Evolutionary conservation across 2,329 filamentous ascomycete genomes (phyloP).

Genomic region (Penicillium sp.): DNA sequence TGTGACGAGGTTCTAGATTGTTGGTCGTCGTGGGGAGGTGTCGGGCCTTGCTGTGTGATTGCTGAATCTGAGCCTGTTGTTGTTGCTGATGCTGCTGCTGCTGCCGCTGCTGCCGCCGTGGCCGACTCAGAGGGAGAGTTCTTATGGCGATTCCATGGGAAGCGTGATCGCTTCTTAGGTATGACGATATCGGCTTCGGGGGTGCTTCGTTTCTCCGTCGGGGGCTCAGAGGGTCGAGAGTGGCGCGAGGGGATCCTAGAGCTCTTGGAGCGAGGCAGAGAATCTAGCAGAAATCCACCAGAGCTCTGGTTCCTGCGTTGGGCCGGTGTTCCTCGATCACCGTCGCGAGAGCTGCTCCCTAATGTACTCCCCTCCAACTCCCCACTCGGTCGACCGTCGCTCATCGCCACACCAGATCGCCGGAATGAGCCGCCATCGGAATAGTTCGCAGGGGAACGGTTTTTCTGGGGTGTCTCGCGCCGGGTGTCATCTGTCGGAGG

Average conservation of each 20-base stretch:
- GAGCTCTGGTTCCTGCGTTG: constrained; percentile 38
- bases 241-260: constrained; percentile 30
- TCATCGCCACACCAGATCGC: constrained; percentile 27
- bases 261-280: constrained; percentile 32
- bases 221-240: constrained; percentile 29
- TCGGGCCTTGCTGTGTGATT: constrained; percentile 13
- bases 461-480: constrained; percentile 3
- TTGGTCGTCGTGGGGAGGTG: constrained; percentile 13
- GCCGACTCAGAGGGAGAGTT: constrained; percentile 37
- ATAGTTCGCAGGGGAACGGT: constrained; percentile 8
- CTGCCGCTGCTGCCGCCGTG: constrained; percentile 24
- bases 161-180: constrained; percentile 42
- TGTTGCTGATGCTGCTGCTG: constrained; percentile 21
- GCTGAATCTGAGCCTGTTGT: constrained; percentile 9
- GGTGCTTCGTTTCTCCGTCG: constrained; percentile 46
- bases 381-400: constrained; percentile 33
- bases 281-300: constrained; percentile 53
- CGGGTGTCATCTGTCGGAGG: constrained; percentile 18
- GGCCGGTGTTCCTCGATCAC: constrained; percentile 28
- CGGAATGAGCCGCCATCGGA: constrained; percentile 25
- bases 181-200: constrained; percentile 39
- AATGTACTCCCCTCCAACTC: constrained; percentile 44
- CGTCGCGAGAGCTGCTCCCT: constrained; percentile 41
- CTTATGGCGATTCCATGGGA: constrained; percentile 39
- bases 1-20: constrained; percentile 20